Conservation (phyloP, 257 asterid species). For the Solanum virginianum region DNA sequence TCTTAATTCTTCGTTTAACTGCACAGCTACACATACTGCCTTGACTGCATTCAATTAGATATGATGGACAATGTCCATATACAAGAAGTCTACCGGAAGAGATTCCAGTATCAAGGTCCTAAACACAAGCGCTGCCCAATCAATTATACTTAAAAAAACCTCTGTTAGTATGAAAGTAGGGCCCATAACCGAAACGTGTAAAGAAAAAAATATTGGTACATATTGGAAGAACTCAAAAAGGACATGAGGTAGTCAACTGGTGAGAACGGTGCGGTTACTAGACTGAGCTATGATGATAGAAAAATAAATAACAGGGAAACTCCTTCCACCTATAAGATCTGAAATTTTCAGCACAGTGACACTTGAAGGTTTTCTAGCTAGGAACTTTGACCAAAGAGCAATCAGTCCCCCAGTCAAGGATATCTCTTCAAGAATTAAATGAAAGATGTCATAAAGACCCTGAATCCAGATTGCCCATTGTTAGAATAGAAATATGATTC, state of each 20-base stretch:
- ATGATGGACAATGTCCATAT: background rate
- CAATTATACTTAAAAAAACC: background rate
- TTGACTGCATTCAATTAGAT: background rate
- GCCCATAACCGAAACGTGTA: background rate
- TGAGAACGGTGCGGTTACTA: background rate
- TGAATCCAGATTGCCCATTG: background rate
- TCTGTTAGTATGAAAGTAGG: background rate
- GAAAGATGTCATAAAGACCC: background rate
- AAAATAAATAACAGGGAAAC: background rate
- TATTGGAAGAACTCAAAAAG: background rate
- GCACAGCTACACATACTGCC: background rate
- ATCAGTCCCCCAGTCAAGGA: background rate
- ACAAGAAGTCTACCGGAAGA: background rate
- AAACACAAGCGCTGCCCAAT: background rate
- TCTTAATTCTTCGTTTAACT: background rate
- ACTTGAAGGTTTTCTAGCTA: background rate
- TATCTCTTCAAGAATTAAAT: background rate
- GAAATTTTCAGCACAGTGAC: background rate
- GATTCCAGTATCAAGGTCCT: background rate
- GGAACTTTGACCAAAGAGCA: background rate
- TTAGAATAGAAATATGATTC: no score
- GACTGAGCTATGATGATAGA: background rate
- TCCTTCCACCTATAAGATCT: background rate
- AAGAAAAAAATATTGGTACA: background rate
- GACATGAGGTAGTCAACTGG: background rate